Base-by-base conservation (phyloP, 2,329 filamentous ascomycete species). In the Lecanicillium sp. region DNA sequence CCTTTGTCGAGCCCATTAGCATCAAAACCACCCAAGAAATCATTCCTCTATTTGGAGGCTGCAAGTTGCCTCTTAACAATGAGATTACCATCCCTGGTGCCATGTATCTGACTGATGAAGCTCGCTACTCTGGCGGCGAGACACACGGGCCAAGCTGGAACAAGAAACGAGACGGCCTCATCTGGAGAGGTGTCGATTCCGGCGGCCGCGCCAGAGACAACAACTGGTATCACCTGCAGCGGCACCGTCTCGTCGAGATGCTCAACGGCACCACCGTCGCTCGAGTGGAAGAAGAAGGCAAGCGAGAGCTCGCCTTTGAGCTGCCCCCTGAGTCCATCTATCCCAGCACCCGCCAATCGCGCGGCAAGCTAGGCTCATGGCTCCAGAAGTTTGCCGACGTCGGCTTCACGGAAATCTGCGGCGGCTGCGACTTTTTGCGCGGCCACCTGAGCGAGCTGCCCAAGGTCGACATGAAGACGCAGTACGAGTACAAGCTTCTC, bases 171-270 rank as follows among this genome's bases (percentile, higher is more conserved):
- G 64, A 73, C 38, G 63, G 58, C 4, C 58, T 78, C 33, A 60
- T 80, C 27, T 84, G 80, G 80, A 75, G 80, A 28, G 80, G 80
- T 33, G 73, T 75, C 3, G 77, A 74, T 3, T 80, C 78, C 7
- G 80, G 78, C 3, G 79, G 78, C 2, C 63, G 65, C 19, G 57
- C 67, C 33, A 60, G 59, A 40, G 49, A 51, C n/a, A 54, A 75
- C 32, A 82, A 73, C 43, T 86, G 81, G 80, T 67, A 67, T 25
- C 72, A 75, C 27, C 83, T 84, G 49, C 81, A 85, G 44, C 76
- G 81, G n/a, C 80, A 83, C 48, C 77, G 82, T 4, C 75, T 85
- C 42, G 63, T 85, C 18, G 67, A 78, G 42, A 81, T 85, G 77
- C 62, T 82, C 34, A 85, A 86, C 49, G 71, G 70, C 8, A 80